Percentiles rank a stretch among this genome's conserved stretches.
Conservation (phyloP, 2,329 filamentous ascomycete species). For the Aspergillus sp. region DNA sequence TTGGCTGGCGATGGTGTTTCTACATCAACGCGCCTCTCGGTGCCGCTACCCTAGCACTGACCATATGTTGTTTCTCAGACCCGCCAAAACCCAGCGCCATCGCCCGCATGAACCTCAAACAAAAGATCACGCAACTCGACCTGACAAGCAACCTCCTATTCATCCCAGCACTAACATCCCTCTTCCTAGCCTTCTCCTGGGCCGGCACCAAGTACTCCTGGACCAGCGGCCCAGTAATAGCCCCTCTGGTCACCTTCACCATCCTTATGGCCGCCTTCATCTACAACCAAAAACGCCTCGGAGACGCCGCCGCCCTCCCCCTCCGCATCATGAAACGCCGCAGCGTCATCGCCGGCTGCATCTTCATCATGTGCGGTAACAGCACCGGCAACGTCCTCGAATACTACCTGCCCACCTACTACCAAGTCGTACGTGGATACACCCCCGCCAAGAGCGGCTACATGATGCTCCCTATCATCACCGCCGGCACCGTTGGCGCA, state of each 20-base stretch:
- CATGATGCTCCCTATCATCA: constrained; percentile 31
- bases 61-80: constrained; percentile 25
- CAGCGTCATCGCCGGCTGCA: constrained; percentile 28
- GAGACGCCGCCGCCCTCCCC: constrained; percentile 38
- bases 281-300: constrained; percentile 31
- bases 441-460: constrained; percentile 28
- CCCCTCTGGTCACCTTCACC: constrained; percentile 34
- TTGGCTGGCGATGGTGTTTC: constrained; percentile 43
- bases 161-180: constrained; percentile 33
- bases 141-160: constrained; percentile 35
- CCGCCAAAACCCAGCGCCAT: constrained; percentile 17
- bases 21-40: constrained; percentile 40
- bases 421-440: constrained; percentile 31
- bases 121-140: constrained; percentile 36
- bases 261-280: constrained; percentile 35
- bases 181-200: constrained; percentile 36
- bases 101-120: constrained; percentile 16
- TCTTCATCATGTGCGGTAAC: constrained; percentile 28
- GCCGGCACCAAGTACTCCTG: constrained; percentile 41
- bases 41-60: constrained; percentile 19
- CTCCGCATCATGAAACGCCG: constrained; percentile 34
- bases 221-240: constrained; percentile 35
- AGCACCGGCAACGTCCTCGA: constrained; percentile 27
- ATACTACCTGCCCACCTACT: constrained; percentile 39
- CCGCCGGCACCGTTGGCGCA: constrained; percentile 25